Conservation (phyloP, 169 alveolate species). For the Cryptosporidium canis region DNA sequence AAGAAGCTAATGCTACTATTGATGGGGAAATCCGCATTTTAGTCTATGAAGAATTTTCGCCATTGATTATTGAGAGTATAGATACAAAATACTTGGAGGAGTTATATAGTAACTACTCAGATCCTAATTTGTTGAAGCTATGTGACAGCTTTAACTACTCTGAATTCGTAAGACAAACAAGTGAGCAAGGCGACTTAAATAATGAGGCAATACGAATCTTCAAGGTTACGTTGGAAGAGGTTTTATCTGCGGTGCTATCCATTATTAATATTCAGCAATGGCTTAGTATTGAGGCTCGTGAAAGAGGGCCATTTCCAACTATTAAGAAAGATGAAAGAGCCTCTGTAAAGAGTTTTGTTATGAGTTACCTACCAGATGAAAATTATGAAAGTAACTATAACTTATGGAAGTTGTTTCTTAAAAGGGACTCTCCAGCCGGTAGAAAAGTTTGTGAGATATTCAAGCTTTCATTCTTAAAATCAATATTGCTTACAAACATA, state of each 20-base stretch:
- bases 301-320: constrained; percentile 69
- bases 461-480: constrained; percentile 17
- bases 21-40: constrained; percentile 40
- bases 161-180: background rate
- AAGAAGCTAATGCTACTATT: constrained; percentile 34
- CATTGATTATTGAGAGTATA: constrained; percentile 24
- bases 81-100: background rate
- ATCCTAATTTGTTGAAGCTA: constrained; percentile 27
- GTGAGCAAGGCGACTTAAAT: background rate
- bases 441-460: constrained; percentile 50
- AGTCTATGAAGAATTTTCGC: constrained; percentile 29
- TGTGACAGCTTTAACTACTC: background rate
- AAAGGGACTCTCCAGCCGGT: constrained; percentile 64
- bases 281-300: constrained; percentile 52
- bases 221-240: constrained; percentile 50
- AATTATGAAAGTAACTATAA: constrained; percentile 29
- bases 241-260: constrained; percentile 33
- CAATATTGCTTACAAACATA: constrained; percentile 41
- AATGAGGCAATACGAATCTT: constrained; percentile 1
- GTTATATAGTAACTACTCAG: constrained; percentile 48
- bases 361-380: constrained; percentile 51
- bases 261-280: constrained; percentile 70
- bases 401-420: constrained; percentile 36
- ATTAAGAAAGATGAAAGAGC: constrained; percentile 29
- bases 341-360: constrained; percentile 31